Base-by-base conservation (phyloP, 352 stramenopile species). In the Phytophthora lateralis region DNA sequence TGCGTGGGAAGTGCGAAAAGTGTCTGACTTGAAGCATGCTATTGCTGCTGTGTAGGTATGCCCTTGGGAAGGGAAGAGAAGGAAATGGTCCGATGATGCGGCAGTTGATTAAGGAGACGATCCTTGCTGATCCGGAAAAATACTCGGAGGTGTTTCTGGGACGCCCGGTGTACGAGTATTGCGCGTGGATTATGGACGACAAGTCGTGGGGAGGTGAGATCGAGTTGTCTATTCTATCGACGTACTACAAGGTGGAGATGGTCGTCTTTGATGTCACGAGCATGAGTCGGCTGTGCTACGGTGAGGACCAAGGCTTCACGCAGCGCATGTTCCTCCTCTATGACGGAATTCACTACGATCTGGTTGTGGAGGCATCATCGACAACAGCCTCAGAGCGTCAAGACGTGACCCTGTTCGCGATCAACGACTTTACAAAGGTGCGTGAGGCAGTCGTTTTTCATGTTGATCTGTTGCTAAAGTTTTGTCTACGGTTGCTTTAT, bases 181-280 rank as follows among this genome's bases (percentile, higher is more conserved):
- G 82, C 50, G 78, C 80, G 21, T 96, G 87, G 85, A 96, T 96
- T 54, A 71, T 81, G 55, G 78, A 93, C 55, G 72, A 87, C 57
- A 81, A 89, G 45, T 92, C 85, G 6, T 96, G 87, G 87, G 87
- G 85, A 29, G 87, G 87, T 4, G 87, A 96, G 69, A 96, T 96
- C 60, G 87, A 96, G 60, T 54, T 96, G 24, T 93, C 83, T 15
- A 94, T 96, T 46, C 52, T 96, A 27, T 90, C 80, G n/a, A 71
- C 71, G 35, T 78, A 84, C 60, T 94, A 84, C 48, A 80, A 84
- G 20, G 65, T 96, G 32, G 85, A 96, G 53, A 93, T 92, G 56
- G 82, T 94, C 17, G 85, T 94, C 11, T 94, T 94, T 59, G 85
- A 94, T 42, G 82, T 94, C 27, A 92, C 82, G 43, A 91, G 85